Evolutionary conservation across 768 basidiomycete species (phyloP).

Genomic region (Phaeolepiota aurea): DNA sequence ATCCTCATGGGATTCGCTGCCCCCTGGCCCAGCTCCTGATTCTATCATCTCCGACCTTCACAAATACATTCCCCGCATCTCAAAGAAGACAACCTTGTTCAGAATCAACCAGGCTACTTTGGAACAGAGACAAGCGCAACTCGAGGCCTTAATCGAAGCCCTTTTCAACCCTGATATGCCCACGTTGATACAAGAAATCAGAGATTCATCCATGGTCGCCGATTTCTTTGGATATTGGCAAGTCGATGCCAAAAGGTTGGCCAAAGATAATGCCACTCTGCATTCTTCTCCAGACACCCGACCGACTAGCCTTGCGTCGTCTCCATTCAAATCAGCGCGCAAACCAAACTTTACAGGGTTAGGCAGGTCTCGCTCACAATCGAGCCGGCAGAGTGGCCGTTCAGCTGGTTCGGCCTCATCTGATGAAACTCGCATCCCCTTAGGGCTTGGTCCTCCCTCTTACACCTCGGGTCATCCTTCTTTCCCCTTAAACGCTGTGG

Average conservation of each 20-base stretch:
- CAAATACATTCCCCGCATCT: slow-evolving; percentile 53
- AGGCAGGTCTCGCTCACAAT: no score
- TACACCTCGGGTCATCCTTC: no score
- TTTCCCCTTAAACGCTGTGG: no score
- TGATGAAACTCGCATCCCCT: no score
- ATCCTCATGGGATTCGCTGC: slow-evolving; percentile 79
- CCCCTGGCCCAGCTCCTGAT: slow-evolving; percentile 73
- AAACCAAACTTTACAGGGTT: no score
- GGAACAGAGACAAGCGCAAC: slow-evolving; percentile 53
- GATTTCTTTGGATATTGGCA: slow-evolving; percentile 81
- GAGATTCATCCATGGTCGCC: slow-evolving; percentile 44
- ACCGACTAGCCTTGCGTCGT: background rate
- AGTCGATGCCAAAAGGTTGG: slow-evolving; percentile 53
- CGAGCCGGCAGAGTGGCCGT: no score
- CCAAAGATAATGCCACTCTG: slow-evolving; percentile 26
- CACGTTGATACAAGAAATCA: slow-evolving; percentile 56
- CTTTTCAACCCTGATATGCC: slow-evolving; percentile 58
- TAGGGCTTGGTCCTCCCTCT: no score
- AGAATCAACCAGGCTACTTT: slow-evolving; percentile 59
- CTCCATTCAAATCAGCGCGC: no score
- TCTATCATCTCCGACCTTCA: slow-evolving; percentile 68
- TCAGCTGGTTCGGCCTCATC: no score
- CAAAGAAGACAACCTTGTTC: slow-evolving; percentile 68
- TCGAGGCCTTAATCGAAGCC: slow-evolving; percentile 47
- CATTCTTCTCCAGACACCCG: slow-evolving; percentile 2